phyloP scores from a whole-genome alignment of 2,329 filamentous ascomycete species.

The Arachnomyces sp. region DNA sequence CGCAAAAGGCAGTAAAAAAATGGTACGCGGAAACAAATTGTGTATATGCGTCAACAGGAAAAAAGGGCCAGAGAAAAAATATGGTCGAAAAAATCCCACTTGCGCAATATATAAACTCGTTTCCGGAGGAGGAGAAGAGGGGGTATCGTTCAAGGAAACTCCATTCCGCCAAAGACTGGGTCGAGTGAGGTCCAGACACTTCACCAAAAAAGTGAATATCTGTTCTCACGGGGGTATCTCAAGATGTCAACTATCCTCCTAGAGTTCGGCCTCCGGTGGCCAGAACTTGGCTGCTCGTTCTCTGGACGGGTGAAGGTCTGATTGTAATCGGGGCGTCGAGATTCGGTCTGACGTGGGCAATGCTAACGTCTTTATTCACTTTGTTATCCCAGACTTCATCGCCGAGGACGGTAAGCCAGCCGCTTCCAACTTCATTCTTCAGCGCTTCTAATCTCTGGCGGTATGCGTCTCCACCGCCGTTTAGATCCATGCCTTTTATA shows the following conservation, averaged over 20 bases:
- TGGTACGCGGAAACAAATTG: slow-evolving; percentile 8
- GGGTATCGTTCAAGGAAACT: too few species aligned
- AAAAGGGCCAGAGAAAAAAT: slow-evolving; percentile 1
- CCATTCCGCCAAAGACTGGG: too few species aligned
- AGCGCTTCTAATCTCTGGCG: slow-evolving; percentile 80
- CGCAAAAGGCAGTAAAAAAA: slow-evolving; percentile 22
- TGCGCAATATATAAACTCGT: too few species aligned
- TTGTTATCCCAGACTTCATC: slow-evolving; percentile 56
- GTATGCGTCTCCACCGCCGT: slow-evolving; percentile 64
- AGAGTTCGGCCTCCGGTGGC: slow-evolving; percentile 33
- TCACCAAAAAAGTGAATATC: too few species aligned
- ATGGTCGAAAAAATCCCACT: background rate
- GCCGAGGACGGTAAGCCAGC: slow-evolving; percentile 76
- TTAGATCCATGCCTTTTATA: slow-evolving; percentile 24
- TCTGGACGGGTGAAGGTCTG: slow-evolving; percentile 25
- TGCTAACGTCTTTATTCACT: slow-evolving; percentile 20
- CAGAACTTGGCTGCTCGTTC: slow-evolving; percentile 32
- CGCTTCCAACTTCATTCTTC: slow-evolving; percentile 74
- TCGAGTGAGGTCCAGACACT: too few species aligned
- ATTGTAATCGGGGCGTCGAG: slow-evolving; percentile 25
- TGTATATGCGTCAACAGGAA: background rate
- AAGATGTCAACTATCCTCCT: slow-evolving; percentile 16
- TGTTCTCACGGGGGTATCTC: too few species aligned
- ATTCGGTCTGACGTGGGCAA: slow-evolving; percentile 22
- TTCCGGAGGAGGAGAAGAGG: too few species aligned